Base-by-base conservation (phyloP, 1,139 yeast genomes). In the Pichia sp. region DNA sequence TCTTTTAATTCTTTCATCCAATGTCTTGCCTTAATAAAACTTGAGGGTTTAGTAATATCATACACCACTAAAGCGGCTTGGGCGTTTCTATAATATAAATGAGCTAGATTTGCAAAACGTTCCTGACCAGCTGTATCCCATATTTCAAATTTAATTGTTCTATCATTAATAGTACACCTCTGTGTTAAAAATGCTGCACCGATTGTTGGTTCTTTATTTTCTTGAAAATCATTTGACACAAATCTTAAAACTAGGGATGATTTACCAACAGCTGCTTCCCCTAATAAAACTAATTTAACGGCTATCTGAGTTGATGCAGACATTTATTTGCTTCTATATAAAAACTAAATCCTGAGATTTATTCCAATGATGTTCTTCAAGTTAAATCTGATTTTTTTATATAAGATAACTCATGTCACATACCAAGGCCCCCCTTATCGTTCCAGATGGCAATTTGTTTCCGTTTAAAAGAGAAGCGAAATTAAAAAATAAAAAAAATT, bases 111-210 rank as follows among this genome's bases (percentile, higher is more conserved):
- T 4, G 97, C 97, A 70, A 92, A 92, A 52, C 98, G 71, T 65
- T 92, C 98, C 68, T 92, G 98, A 20, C 98, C 98, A 0, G 98
- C 98, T 12, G 98, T 92, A 63, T 92, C 98, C 97, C 97, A 92
- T 53, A 92, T 92, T 65, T 92, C 98, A 66, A 89, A 92, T 64
- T 92, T 92, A 61, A 92, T 89, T 16, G 95, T 86, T 55, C 86
- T 79, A 53, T 86, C 89, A 34, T 94, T 94, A 57, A 92, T 82
- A 31, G 90, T 82, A 61, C 97, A 94, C 62, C 94, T 82, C 64
- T 92, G 97, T 30, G 98, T 92, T 49, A 92, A 70, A 61, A 92
- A 92, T 1, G 97, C 98, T 5, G 98, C 98, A 12, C 98, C 98
- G 57, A 92, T 90, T 3, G 98, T 92, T 35, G 98, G 98, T 60